A percentile compares a stretch with the other conserved stretches of the same genome.
Evolutionary conservation across 768 basidiomycete species (phyloP).

Genomic region (Amanita jacksonii): DNA sequence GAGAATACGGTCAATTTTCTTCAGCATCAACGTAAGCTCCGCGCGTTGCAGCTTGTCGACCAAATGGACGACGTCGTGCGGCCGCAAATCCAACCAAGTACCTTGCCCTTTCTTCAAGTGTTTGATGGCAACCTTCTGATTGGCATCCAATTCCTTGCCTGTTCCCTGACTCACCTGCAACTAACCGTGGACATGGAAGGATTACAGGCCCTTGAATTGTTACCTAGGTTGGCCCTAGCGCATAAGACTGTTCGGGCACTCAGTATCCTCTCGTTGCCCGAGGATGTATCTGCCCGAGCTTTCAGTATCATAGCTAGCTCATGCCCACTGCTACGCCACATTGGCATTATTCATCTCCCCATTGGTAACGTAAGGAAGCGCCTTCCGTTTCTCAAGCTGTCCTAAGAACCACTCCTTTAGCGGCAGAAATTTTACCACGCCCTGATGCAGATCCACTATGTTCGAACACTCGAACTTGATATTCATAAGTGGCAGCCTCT

Average conservation of each 20-base stretch:
- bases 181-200: conserved; percentile 29
- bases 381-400: conserved; percentile 1
- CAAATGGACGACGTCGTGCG: conserved; percentile 13
- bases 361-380: conserved; percentile 16
- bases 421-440: conserved; percentile 19
- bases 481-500: conserved; percentile 21
- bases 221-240: conserved; percentile 20
- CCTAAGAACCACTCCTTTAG: conserved; percentile 12
- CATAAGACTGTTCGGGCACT: conserved; percentile 19
- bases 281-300: conserved; percentile 14
- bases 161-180: conserved; percentile 37
- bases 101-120: conserved; percentile 29
- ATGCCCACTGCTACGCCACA: conserved; percentile 18
- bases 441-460: conserved; percentile 19
- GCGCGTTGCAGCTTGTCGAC: conserved; percentile 25
- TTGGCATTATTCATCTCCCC: conserved; percentile 23
- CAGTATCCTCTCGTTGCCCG: conserved; percentile 22
- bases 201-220: conserved; percentile 19
- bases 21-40: conserved; percentile 33
- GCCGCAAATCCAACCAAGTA: conserved; percentile 9
- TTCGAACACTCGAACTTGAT: conserved; percentile 25
- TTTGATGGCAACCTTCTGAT: conserved; percentile 39
- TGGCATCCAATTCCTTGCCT: conserved; percentile 28
- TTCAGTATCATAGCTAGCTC: conserved; percentile 15
- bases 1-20: conserved; percentile 36